Conservation (phyloP, 2,329 filamentous ascomycete genomes). For the Aspergillus ibericus region DNA sequence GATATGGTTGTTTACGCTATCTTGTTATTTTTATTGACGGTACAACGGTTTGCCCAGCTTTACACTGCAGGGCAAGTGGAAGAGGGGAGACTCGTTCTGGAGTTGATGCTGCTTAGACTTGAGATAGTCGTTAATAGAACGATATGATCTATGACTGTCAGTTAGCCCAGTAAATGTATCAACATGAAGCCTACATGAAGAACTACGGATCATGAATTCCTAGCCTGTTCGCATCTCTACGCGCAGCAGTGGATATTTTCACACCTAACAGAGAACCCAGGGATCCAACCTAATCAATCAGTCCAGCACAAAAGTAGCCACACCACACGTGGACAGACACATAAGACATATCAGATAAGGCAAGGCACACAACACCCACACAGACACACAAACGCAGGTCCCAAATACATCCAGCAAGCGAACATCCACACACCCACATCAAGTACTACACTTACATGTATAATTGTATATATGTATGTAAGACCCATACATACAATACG, state of each 20-base stretch:
- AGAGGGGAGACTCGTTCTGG: conserved; percentile 19
- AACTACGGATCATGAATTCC: background rate
- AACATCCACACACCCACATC: background rate
- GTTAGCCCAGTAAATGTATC: background rate
- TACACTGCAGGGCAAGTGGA: conserved; percentile 12
- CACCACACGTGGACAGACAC: background rate
- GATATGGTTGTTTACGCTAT: conserved; percentile 32
- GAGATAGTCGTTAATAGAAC: conserved; percentile 16
- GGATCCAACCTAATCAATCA: too few relatives aligned
- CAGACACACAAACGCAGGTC: background rate
- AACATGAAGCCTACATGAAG: background rate
- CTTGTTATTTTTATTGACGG: conserved; percentile 26
- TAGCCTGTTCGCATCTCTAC: too few relatives aligned
- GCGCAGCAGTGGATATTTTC: too few relatives aligned
- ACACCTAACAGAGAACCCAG: too few relatives aligned
- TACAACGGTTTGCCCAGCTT: conserved; percentile 17
- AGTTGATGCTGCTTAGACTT: conserved; percentile 13
- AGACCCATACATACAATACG: conserved; percentile 2
- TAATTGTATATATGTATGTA: background rate
- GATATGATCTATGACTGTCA: conserved; percentile 8
- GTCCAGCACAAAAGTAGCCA: background rate
- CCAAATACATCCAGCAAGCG: background rate
- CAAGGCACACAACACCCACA: background rate
- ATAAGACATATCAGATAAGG: background rate
- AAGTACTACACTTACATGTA: too few relatives aligned